Evolutionary conservation across 169 alveolate species (phyloP), one percentile per base, ranked within the genome.

Genomic region (Plasmodium blacklocki): DNA sequence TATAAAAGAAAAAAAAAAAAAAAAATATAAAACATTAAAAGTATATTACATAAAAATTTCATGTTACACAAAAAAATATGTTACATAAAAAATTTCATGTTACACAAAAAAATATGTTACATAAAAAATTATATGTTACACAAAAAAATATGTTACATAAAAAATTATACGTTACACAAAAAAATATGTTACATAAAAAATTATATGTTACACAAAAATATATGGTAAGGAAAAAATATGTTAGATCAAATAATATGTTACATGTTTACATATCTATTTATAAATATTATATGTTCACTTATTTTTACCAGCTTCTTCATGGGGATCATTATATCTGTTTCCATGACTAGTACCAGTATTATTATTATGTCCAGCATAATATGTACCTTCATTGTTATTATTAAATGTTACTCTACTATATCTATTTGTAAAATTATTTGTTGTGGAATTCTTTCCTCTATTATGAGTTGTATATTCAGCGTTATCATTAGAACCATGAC

Each of bases 291-390:
- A 50, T 5, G 11, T 39, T 39, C 47, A 39, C 47, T 39, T 39
- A 39, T 39, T 39, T 5, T 39, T 74, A 74, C 88, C 88, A 18
- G 39, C 9, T 19, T 60, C 67, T 23, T 60, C 59, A 7, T 74
- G 68, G 15, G 9, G 67, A 5, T 74, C 67, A 50, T 43, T 43
- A 21, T 19, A 32, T 29, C 19, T 73, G 49, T 59, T 74, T 52
- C n/a, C 60, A 19, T 73, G 88, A 18, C 23, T 23, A 23, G 43
- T 9, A 67, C 63, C 8, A 21, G 74, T 11, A 8, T 26, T 7
- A 21, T 23, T 74, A 12, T 63, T 62, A 67, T 29, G 15, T 32
- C 63, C 63, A 62, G 45, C 63, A 52, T 45, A 29, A 66, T 74
- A 60, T 11, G 60, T 47, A 74, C 39, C 63, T 11, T 59, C 88